phyloP scores from a whole-genome alignment of 805 yeast genomes.

The Candida manassasensis region DNA sequence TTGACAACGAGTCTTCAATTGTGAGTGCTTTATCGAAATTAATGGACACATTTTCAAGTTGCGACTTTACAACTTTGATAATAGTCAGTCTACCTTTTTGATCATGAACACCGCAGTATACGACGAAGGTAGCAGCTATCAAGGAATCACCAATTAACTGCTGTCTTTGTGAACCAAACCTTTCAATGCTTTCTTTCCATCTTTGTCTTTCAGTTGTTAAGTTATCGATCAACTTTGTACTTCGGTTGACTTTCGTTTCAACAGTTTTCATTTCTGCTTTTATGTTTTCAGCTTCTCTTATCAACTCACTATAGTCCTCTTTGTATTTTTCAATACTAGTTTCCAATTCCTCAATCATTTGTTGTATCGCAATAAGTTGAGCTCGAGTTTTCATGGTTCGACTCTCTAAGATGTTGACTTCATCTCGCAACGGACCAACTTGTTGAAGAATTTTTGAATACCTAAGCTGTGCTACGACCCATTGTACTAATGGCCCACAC shows the following conservation, averaged over 20 bases:
- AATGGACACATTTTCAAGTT: slow-evolving; percentile 34
- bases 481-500: slow-evolving; percentile 83
- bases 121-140: slow-evolving; percentile 55
- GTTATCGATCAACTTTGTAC: slow-evolving; percentile 57
- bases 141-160: slow-evolving; percentile 61
- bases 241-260: slow-evolving; percentile 54
- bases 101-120: slow-evolving; percentile 58
- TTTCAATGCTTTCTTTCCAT: slow-evolving; percentile 61
- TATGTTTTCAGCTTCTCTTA: slow-evolving; percentile 72
- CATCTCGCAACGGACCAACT: slow-evolving; percentile 69
- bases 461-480: slow-evolving; percentile 89
- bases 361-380: slow-evolving; percentile 68
- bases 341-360: slow-evolving; percentile 75
- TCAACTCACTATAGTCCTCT: slow-evolving; percentile 62
- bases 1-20: slow-evolving; percentile 33
- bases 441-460: slow-evolving; percentile 66
- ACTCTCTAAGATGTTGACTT: slow-evolving; percentile 55
- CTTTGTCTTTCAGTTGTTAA: slow-evolving; percentile 64
- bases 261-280: slow-evolving; percentile 67
- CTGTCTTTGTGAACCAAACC: slow-evolving; percentile 43
- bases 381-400: slow-evolving; percentile 61
- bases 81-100: slow-evolving; percentile 41
- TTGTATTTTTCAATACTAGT: slow-evolving; percentile 65
- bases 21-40: slow-evolving; percentile 27
- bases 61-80: slow-evolving; percentile 29